Evolutionary conservation across 2,329 filamentous ascomycete species (phyloP).

Genomic region (Epichloe amarillans): DNA sequence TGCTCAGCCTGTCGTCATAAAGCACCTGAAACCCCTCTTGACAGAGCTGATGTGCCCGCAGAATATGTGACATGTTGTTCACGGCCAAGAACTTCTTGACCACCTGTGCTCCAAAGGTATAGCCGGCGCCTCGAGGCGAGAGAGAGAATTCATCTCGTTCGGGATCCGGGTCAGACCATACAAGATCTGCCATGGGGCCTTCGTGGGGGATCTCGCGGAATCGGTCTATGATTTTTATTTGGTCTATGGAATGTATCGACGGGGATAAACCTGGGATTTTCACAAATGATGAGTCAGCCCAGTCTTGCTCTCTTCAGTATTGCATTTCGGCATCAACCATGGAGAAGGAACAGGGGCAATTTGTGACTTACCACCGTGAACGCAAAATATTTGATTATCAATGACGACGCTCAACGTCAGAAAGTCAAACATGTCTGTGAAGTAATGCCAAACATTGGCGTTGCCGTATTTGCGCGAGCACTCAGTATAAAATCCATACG

Average conservation of each 20-base stretch:
- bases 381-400: slow-evolving; percentile 97
- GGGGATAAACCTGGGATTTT: slow-evolving; percentile 53
- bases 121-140: slow-evolving; percentile 84
- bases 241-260: slow-evolving; percentile 94
- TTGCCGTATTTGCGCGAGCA: slow-evolving; percentile 97
- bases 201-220: slow-evolving; percentile 96
- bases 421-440: slow-evolving; percentile 99
- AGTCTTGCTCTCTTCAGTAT: background rate
- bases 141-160: slow-evolving; percentile 95
- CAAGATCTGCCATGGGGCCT: slow-evolving; percentile 97
- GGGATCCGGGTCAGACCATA: slow-evolving; percentile 97
- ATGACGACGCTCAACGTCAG: slow-evolving; percentile 94
- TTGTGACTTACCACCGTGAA: slow-evolving; percentile 60
- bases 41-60: slow-evolving; percentile 95
- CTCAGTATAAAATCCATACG: slow-evolving; percentile 98
- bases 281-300: too few species aligned
- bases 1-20: slow-evolving; percentile 87
- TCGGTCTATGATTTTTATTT: slow-evolving; percentile 98
- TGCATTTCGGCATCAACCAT: background rate
- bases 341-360: too few species aligned
- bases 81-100: slow-evolving; percentile 97
- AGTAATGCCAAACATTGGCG: slow-evolving; percentile 98
- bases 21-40: slow-evolving; percentile 96
- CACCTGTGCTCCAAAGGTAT: slow-evolving; percentile 94
- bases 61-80: slow-evolving; percentile 94